phyloP scores from a whole-genome alignment of 1,284 basidiomycete species.

The Apiotrichum akiyoshidainum region DNA sequence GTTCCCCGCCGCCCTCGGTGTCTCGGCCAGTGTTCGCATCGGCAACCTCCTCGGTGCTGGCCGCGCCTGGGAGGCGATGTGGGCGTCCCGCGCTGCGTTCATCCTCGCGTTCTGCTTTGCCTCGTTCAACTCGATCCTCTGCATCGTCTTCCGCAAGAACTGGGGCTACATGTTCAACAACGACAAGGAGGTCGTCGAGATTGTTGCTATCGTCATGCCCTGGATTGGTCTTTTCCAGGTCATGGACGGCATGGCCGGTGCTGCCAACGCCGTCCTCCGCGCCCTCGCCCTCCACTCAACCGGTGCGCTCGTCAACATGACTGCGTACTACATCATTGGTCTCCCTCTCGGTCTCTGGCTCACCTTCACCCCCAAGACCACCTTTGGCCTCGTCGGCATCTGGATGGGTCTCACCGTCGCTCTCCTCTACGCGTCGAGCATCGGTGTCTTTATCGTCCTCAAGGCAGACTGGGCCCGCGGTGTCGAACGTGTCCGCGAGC shows the following conservation, averaged over 20 bases:
- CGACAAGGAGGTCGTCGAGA: conserved; percentile 61
- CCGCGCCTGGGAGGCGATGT: conserved; percentile 63
- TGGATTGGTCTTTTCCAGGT: conserved; percentile 67
- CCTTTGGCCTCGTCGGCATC: conserved; percentile 50
- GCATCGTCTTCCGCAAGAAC: conserved; percentile 65
- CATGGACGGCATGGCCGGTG: conserved; percentile 64
- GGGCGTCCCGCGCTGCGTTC: conserved; percentile 63
- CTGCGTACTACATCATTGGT: conserved; percentile 54
- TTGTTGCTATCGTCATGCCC: conserved; percentile 71
- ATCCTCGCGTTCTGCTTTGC: conserved; percentile 62
- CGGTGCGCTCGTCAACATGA: conserved; percentile 54
- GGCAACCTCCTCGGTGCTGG: conserved; percentile 77
- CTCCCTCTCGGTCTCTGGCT: conserved; percentile 54
- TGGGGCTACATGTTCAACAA: conserved; percentile 84
- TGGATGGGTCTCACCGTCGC: conserved; percentile 54
- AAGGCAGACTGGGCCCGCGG: conserved; percentile 52
- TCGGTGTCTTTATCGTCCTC: conserved; percentile 48
- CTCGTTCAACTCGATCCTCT: conserved; percentile 63
- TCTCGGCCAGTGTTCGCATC: conserved; percentile 79
- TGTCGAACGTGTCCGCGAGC: conserved; percentile 47
- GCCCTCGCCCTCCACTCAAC: conserved; percentile 64
- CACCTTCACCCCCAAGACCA: conserved; percentile 44
- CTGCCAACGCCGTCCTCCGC: conserved; percentile 71
- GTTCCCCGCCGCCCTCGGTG: conserved; percentile 73
- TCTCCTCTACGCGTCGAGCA: conserved; percentile 47